These are phyloP conservation scores for Gloeopeniophorella convolvens DNA, from an alignment of 768 basidiomycete species.

Conservation along the genomic window DNA sequence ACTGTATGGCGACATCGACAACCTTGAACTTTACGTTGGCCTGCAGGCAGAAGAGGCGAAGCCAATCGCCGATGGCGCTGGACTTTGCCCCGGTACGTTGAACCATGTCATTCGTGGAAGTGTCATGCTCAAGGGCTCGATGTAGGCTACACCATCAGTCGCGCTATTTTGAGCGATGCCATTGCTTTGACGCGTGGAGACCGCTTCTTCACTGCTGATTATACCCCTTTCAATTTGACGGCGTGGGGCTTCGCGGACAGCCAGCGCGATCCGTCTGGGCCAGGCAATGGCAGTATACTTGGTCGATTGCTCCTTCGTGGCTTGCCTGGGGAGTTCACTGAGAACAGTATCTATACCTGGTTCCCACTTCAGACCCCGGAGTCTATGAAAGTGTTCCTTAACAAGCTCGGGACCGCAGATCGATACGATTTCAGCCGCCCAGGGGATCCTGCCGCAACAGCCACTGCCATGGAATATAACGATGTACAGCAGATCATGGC, in stretches of 20 bases:
- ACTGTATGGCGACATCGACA: constrained; percentile 69
- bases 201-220: constrained; percentile 75
- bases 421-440: constrained; percentile 56
- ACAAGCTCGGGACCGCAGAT: constrained; percentile 44
- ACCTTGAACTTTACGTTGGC: constrained; percentile 76
- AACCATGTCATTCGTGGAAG: not conserved
- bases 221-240: constrained; percentile 74
- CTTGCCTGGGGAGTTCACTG: constrained; percentile 60
- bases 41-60: constrained; percentile 76
- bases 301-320: constrained; percentile 70
- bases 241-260: constrained; percentile 83
- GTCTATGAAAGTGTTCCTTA: constrained; percentile 54
- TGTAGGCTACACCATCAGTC: constrained; percentile 71
- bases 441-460: constrained; percentile 21
- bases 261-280: constrained; percentile 63
- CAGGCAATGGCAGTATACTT: constrained; percentile 71
- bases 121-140: not conserved
- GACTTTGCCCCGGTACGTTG: constrained; percentile 71
- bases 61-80: constrained; percentile 68
- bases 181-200: constrained; percentile 84
- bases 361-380: constrained; percentile 84
- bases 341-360: constrained; percentile 73
- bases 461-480: constrained; percentile 40
- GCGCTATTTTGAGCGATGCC: constrained; percentile 82
- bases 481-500: constrained; percentile 49